phyloP scores from a whole-genome alignment of 1,139 yeast genomes.

The Scheffersomyces quercinus region DNA sequence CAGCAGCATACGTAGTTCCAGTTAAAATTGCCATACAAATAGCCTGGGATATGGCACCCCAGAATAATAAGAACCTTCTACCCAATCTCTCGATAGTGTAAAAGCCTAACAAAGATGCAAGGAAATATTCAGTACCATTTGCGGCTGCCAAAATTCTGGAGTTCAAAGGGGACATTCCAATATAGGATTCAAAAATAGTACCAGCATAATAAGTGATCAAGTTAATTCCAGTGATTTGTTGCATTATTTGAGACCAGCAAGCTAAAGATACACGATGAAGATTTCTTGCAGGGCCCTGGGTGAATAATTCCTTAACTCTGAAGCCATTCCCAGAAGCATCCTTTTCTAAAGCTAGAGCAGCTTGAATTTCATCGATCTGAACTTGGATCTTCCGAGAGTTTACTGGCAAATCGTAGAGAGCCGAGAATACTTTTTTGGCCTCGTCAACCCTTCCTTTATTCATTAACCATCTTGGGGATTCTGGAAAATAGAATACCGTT shows the following conservation, averaged over 20 bases:
- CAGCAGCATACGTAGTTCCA: constrained; percentile 29
- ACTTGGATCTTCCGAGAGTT: constrained; percentile 25
- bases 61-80: constrained; percentile 50
- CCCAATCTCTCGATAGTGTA: constrained; percentile 53
- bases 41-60: constrained; percentile 54
- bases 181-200: constrained; percentile 42
- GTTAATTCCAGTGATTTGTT: constrained; percentile 45
- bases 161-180: constrained; percentile 39
- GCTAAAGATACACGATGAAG: constrained; percentile 51
- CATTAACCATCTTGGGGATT: constrained; percentile 24
- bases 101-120: constrained; percentile 47
- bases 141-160: constrained; percentile 37
- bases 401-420: constrained; percentile 38
- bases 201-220: constrained; percentile 46
- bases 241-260: constrained; percentile 46
- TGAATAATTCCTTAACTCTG: constrained; percentile 26
- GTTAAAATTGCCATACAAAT: constrained; percentile 33
- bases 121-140: constrained; percentile 29
- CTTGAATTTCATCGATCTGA: constrained; percentile 32
- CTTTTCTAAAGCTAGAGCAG: constrained; percentile 28
- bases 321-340: constrained; percentile 23
- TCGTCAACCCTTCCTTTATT: constrained; percentile 42
- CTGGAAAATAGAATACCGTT: constrained; percentile 17
- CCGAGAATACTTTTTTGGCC: constrained; percentile 49
- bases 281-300: constrained; percentile 43